phyloP scores from a whole-genome alignment of 2,329 filamentous ascomycete species.

The Triangularia verruculosa region DNA sequence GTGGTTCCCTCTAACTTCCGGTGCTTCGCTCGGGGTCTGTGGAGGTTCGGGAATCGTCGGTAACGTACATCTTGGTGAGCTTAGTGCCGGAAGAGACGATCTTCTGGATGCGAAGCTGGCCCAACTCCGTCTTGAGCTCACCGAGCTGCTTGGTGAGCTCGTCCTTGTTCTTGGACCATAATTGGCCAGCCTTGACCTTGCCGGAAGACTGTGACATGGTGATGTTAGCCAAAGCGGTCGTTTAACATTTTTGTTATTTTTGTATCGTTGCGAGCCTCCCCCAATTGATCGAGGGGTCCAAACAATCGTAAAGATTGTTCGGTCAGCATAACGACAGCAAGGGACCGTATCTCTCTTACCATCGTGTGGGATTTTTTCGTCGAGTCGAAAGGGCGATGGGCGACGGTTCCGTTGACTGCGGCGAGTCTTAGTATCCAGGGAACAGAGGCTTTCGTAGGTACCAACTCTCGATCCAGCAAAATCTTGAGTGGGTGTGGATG shows the following conservation, averaged over 20 bases:
- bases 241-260: slow-evolving; percentile 7
- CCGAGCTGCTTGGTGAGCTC: slow-evolving; percentile 93
- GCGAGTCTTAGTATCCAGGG: slow-evolving; percentile 27
- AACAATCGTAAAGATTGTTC: not conserved
- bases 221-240: slow-evolving; percentile 31
- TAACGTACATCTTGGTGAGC: slow-evolving; percentile 90
- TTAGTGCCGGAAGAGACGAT: slow-evolving; percentile 92
- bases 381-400: slow-evolving; percentile 30
- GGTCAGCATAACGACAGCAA: slow-evolving; percentile 4
- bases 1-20: not conserved
- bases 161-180: slow-evolving; percentile 99
- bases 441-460: slow-evolving; percentile 25
- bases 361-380: slow-evolving; percentile 29
- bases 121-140: slow-evolving; percentile 94
- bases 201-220: slow-evolving; percentile 50
- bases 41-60: slow-evolving; percentile 15
- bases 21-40: slow-evolving; percentile 12
- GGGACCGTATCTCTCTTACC: slow-evolving; percentile 21
- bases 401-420: slow-evolving; percentile 28
- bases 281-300: slow-evolving; percentile 31
- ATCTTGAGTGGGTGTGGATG: slow-evolving; percentile 29
- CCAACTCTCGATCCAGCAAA: slow-evolving; percentile 27
- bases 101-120: slow-evolving; percentile 97
- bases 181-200: slow-evolving; percentile 91
- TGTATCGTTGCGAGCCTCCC: slow-evolving; percentile 17